Evolutionary conservation across 345 rosid genomes (phyloP), one percentile per base, ranked within the genome.

Genomic region (Raphanus raphanistrum): DNA sequence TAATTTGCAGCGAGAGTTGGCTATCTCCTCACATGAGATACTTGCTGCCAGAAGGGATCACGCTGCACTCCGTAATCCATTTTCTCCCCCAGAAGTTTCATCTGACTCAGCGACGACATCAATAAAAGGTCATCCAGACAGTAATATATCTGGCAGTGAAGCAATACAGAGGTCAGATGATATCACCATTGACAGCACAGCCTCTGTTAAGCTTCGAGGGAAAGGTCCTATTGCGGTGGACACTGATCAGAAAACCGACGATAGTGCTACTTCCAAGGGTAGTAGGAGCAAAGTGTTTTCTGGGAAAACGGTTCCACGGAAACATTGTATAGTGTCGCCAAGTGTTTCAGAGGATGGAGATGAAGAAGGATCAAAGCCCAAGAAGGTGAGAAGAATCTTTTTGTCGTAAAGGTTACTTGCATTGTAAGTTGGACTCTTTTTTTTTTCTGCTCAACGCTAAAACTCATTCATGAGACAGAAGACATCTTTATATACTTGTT

Each of bases 61-160:
- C 12, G 90, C 84, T 63, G 86, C 83, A 58, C 80, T 76, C 38
- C 90, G 77, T 13, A 84, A 79, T 70, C 85, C 88, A n/a, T 83
- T 85, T 77, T 79, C 82, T 62, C 88, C 63, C 72, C 85, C 87
- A 1, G 94, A 90, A 41, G 85, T 82, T 66, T 91, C 97, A 60
- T 91, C 97, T 16, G 98, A 93, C 81, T 96, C 99, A 3, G 99
- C 97, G 38, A 92, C 99, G 6, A 95, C 98, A 28, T 93, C 98
- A 61, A 82, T 96, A 17, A 90, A 79, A 68, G 89, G 89, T 55
- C 86, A 86, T 31, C 83, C 85, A 4, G 88, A 86, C 82, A 85
- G 86, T 71, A 86, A 75, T 81, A 85, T 71, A 71, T 94, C 97
- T 28, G 89, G 90, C 79, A 89, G 86, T 50, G 97, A 91, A 81